Base-by-base conservation (phyloP, 2,329 filamentous ascomycete species). In the Phyllosticta citrichinensis region DNA sequence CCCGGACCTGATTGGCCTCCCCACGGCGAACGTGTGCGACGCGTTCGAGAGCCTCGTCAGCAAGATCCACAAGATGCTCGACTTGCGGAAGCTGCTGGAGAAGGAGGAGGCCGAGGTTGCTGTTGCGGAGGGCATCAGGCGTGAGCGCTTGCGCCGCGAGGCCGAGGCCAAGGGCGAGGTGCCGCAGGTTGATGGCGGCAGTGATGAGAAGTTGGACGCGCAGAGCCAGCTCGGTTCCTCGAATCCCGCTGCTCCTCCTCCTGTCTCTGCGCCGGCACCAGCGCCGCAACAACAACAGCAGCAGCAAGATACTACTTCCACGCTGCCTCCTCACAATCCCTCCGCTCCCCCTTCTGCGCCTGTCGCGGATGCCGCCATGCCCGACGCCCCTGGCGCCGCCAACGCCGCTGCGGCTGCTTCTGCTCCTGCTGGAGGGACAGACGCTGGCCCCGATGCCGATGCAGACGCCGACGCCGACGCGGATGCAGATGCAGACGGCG, bases 61-160 rank as follows among this genome's bases (percentile, higher is more conserved):
- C n/a, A 83, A 83, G 54, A 87, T 94, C 50, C 83, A 85, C 59
- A 76, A 80, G 40, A 75, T 94, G 25, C 80, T 94, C 4, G 89
- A 94, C 64, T 78, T 87, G 63, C 80, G 87, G 63, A 93, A 92
- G 76, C 75, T 88, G 27, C 80, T 82, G 17, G 89, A 94, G 71
- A 91, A 91, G 76, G 77, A 92, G 33, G 86, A 90, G 64, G 83
- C 79, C 12, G 89, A 93, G 74, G 81, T 89, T 66, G 83, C 81
- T 67, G 69, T 74, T 3, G 57, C 73, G 24, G 65, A 69, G 55
- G 53, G 47, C 33, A 73, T 73, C 5, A 76, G 78, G 71, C 71
- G 72, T 58, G 70, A 64, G 55, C 58, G 69, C 33, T 62, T 63
- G 53, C 55, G 62, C 55, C 61, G 62, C 51, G 63, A 63, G 60